A percentile compares a stretch with the other conserved stretches of the same genome.
Conservation (phyloP, 805 yeast species). For the Yamadazyma philogaea region DNA sequence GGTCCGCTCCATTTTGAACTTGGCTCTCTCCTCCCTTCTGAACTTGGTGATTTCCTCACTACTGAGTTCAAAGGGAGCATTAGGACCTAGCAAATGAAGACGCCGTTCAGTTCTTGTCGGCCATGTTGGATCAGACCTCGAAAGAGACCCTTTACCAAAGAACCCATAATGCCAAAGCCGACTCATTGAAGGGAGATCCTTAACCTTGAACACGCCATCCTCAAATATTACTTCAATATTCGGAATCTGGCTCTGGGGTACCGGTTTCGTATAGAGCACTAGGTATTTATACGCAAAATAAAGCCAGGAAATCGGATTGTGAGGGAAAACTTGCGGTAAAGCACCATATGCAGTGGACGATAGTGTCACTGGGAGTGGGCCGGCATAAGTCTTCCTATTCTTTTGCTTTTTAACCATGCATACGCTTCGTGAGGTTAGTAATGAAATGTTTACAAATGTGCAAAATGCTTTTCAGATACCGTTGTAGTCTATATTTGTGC, state of each 20-base stretch:
- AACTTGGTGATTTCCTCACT: slow-evolving; percentile 72
- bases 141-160: slow-evolving; percentile 87
- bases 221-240: slow-evolving; percentile 19
- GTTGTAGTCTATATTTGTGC: slow-evolving; percentile 89
- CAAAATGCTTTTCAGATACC: slow-evolving; percentile 68
- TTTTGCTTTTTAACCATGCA: slow-evolving; percentile 16
- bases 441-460: not conserved
- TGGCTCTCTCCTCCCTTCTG: slow-evolving; percentile 67
- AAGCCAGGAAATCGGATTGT: slow-evolving; percentile 67
- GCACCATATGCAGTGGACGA: slow-evolving; percentile 35
- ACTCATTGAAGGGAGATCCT: slow-evolving; percentile 44
- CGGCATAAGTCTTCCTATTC: slow-evolving; percentile 31
- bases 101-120: slow-evolving; percentile 56
- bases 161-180: slow-evolving; percentile 81
- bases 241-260: slow-evolving; percentile 23
- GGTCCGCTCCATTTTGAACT: slow-evolving; percentile 69
- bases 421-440: slow-evolving; percentile 11
- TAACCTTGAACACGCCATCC: slow-evolving; percentile 39
- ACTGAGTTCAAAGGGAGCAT: slow-evolving; percentile 7
- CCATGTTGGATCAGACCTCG: slow-evolving; percentile 96
- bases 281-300: slow-evolving; percentile 39
- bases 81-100: slow-evolving; percentile 37
- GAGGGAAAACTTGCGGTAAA: slow-evolving; percentile 54
- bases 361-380: slow-evolving; percentile 58
- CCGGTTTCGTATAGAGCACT: slow-evolving; percentile 17